Conservation (phyloP, 2,329 filamentous ascomycete genomes). For the Aplosporella prunicola region DNA sequence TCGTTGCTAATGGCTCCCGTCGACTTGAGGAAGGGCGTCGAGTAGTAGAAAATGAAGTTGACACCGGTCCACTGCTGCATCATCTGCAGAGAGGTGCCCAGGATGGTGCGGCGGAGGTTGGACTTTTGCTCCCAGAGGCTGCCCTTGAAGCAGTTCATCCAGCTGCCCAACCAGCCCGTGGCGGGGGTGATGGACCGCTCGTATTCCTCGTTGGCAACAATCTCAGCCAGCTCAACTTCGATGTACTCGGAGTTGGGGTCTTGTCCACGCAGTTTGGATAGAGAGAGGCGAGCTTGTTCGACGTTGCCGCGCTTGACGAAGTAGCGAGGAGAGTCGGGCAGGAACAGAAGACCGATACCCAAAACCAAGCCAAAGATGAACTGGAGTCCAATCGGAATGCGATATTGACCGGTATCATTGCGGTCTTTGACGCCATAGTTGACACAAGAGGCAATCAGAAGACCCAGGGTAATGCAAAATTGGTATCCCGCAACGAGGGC, state of each 20-base stretch:
- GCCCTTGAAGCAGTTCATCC: slow-evolving; percentile 56
- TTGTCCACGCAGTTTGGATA: slow-evolving; percentile 66
- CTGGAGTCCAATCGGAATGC: slow-evolving; percentile 73
- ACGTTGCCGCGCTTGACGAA: slow-evolving; percentile 70
- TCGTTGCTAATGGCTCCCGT: slow-evolving; percentile 65
- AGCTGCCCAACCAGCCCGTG: slow-evolving; percentile 43
- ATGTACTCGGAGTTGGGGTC: slow-evolving; percentile 63
- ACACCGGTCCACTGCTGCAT: slow-evolving; percentile 63
- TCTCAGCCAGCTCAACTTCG: slow-evolving; percentile 70
- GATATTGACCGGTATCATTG: slow-evolving; percentile 50
- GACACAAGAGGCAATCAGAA: slow-evolving; percentile 65
- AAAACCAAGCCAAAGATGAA: slow-evolving; percentile 74
- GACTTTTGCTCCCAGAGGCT: too few relatives aligned
- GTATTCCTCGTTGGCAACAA: slow-evolving; percentile 82
- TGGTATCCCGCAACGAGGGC: slow-evolving; percentile 52
- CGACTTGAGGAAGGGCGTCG: slow-evolving; percentile 73
- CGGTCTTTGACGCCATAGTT: slow-evolving; percentile 60
- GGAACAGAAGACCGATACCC: slow-evolving; percentile 58
- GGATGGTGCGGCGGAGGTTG: slow-evolving; percentile 39
- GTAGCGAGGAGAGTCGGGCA: slow-evolving; percentile 80
- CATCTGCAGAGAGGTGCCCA: slow-evolving; percentile 41
- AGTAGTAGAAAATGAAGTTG: slow-evolving; percentile 67
- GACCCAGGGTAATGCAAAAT: slow-evolving; percentile 72
- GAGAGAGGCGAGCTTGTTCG: slow-evolving; percentile 51
- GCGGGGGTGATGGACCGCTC: slow-evolving; percentile 50